phyloP scores from a whole-genome alignment of 306 rosid species.

The Abrus precatorius region DNA sequence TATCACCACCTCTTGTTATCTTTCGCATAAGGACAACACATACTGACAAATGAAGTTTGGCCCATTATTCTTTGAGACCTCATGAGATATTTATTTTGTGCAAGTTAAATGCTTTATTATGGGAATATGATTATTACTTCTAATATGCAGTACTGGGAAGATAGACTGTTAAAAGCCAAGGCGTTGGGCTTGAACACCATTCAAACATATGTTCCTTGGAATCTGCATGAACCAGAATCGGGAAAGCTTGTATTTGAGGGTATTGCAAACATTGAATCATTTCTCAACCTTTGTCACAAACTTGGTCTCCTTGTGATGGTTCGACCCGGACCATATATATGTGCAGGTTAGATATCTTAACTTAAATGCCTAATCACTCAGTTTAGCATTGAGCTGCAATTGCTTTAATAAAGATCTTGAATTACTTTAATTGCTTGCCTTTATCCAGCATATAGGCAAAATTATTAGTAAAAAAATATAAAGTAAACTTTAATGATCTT shows the following conservation, averaged over 20 bases:
- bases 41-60: slow-evolving; percentile 1
- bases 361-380: slow-evolving; percentile 27
- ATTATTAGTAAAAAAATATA: not conserved
- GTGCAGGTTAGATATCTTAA: slow-evolving; percentile 72
- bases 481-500: slow-evolving; percentile 6
- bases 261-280: slow-evolving; percentile 76
- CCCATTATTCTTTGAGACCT: slow-evolving; percentile 1
- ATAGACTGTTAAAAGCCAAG: slow-evolving; percentile 90
- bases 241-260: slow-evolving; percentile 79
- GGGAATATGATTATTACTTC: slow-evolving; percentile 40
- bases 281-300: slow-evolving; percentile 84
- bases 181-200: slow-evolving; percentile 93
- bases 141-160: slow-evolving; percentile 89
- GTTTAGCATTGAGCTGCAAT: slow-evolving; percentile 7
- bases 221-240: slow-evolving; percentile 84
- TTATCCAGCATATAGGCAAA: slow-evolving; percentile 21
- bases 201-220: slow-evolving; percentile 96
- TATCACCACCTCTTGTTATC: slow-evolving; percentile 8
- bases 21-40: not conserved
- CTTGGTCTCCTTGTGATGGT: slow-evolving; percentile 82
- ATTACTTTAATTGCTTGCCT: slow-evolving; percentile 19
- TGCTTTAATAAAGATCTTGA: slow-evolving; percentile 10
- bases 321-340: slow-evolving; percentile 91
- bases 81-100: slow-evolving; percentile 19
- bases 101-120: slow-evolving; percentile 43